phyloP scores from a whole-genome alignment of 2,329 filamentous ascomycete genomes.

The Fusarium brevicatenulatum region DNA sequence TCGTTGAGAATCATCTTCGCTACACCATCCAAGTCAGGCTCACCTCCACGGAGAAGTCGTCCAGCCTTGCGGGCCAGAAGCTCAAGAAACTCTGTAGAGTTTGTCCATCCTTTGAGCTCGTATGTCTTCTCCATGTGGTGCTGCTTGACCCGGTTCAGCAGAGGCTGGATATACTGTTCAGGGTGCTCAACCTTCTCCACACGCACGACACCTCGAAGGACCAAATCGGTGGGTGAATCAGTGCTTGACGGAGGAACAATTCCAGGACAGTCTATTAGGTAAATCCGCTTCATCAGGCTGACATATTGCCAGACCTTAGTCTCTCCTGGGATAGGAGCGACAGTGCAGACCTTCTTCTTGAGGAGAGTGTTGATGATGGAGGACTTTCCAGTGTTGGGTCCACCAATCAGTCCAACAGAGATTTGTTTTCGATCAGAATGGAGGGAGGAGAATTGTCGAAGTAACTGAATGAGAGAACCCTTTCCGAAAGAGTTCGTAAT shows the following conservation, averaged over 20 bases:
- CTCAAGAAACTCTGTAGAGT: slow-evolving; percentile 85
- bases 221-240: slow-evolving; percentile 86
- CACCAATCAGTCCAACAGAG: slow-evolving; percentile 82
- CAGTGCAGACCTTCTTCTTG: slow-evolving; percentile 92
- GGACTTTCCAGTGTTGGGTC: slow-evolving; percentile 93
- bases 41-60: slow-evolving; percentile 87
- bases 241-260: slow-evolving; percentile 89
- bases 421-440: slow-evolving; percentile 95
- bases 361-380: slow-evolving; percentile 96
- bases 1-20: slow-evolving; percentile 98
- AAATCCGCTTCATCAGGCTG: slow-evolving; percentile 90
- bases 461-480: slow-evolving; percentile 88
- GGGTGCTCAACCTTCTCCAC: slow-evolving; percentile 97
- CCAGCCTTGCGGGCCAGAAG: slow-evolving; percentile 87
- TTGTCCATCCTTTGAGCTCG: slow-evolving; percentile 81
- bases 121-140: slow-evolving; percentile 95
- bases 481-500: slow-evolving; percentile 98
- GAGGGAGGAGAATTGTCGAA: slow-evolving; percentile 91
- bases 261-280: slow-evolving; percentile 94
- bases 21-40: slow-evolving; percentile 92
- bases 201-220: slow-evolving; percentile 89
- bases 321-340: slow-evolving; percentile 94
- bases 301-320: slow-evolving; percentile 99
- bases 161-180: slow-evolving; percentile 90
- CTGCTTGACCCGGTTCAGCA: slow-evolving; percentile 82